Conservation (phyloP, 345 rosid genomes). For the Aegle marmelos region DNA sequence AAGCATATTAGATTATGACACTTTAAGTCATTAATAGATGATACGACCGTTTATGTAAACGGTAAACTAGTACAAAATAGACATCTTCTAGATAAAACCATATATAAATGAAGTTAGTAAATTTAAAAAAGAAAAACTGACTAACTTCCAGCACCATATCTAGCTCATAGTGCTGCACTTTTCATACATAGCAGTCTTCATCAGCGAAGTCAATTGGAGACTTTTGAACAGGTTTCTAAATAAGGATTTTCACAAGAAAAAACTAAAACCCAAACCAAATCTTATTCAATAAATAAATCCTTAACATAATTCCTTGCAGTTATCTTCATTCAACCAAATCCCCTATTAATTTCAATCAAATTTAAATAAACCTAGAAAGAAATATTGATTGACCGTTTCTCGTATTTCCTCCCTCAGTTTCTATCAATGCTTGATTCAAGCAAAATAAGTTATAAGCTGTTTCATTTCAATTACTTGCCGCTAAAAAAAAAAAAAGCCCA, state of each 20-base stretch:
- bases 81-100: background rate
- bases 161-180: background rate
- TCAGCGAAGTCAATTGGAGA: no score
- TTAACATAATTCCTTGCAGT: background rate
- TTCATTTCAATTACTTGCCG: background rate
- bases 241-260: background rate
- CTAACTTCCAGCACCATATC: background rate
- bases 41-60: background rate
- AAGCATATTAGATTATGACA: constrained; percentile 7
- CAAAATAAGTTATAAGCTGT: background rate
- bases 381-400: background rate
- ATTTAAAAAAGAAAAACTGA: background rate
- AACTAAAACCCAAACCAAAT: background rate
- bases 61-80: background rate
- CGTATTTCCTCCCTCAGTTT: background rate
- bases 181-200: background rate
- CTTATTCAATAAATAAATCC: background rate
- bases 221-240: background rate
- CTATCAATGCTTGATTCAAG: background rate
- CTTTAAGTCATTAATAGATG: background rate
- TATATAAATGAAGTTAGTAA: background rate
- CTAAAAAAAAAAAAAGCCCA: background rate
- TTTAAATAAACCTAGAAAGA: background rate
- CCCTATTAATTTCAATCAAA: background rate
- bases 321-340: background rate